These are phyloP conservation scores for Populus davidiana DNA, from an alignment of 345 rosid genomes.

Conservation along the genomic window DNA sequence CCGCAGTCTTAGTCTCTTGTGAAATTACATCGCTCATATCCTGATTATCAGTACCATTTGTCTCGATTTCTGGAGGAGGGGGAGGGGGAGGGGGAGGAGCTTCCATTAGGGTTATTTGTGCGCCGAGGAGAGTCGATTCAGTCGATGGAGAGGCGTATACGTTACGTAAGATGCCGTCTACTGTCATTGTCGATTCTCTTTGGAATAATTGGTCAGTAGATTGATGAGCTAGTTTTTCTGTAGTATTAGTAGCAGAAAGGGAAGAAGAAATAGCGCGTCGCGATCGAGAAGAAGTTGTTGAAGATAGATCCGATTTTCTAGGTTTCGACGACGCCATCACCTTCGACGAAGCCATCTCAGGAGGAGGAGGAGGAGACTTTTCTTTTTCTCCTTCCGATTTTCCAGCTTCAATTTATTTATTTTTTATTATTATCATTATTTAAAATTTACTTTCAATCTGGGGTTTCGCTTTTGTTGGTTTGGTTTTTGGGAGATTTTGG, in stretches of 20 bases:
- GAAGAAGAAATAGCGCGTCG: constrained; percentile 49
- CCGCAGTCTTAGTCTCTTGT: constrained; percentile 37
- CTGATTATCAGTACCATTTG: not conserved
- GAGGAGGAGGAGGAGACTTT: constrained; percentile 23
- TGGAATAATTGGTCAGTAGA: constrained; percentile 34
- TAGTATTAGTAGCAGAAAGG: constrained; percentile 34
- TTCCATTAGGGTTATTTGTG: constrained; percentile 41
- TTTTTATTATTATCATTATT: not conserved
- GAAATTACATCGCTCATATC: constrained; percentile 2
- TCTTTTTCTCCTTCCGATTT: not conserved
- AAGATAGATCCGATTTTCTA: constrained; percentile 52
- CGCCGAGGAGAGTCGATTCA: constrained; percentile 46
- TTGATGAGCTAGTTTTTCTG: not conserved
- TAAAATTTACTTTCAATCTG: constrained; percentile 1
- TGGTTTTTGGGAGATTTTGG: not conserved
- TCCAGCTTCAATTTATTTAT: constrained; percentile 3
- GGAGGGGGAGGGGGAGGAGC: constrained; percentile 14
- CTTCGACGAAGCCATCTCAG: constrained; percentile 64
- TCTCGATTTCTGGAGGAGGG: not conserved
- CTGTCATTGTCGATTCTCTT: constrained; percentile 33
- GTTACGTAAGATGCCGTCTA: constrained; percentile 42
- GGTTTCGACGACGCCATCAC: constrained; percentile 60
- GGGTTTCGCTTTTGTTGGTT: not conserved
- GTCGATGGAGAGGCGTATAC: constrained; percentile 29
- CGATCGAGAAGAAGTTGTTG: constrained; percentile 28